Base-by-base conservation (phyloP, 495 filamentous ascomycete species). In the Penicillium antarcticum region DNA sequence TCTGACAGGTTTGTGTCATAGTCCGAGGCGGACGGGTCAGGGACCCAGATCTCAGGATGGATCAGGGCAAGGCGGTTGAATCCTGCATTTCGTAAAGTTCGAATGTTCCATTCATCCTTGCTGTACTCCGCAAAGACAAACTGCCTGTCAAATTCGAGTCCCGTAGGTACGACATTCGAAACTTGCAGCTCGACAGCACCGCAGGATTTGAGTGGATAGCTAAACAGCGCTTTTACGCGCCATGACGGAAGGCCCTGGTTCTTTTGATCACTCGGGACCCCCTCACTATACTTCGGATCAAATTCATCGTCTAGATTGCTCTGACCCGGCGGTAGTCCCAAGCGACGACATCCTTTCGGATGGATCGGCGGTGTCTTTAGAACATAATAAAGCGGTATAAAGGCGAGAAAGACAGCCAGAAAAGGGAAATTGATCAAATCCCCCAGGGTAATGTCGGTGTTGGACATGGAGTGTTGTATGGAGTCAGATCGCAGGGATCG, bases 121-220 rank as follows among this genome's bases (percentile, higher is more conserved):
- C 24, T 45, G 6, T 85, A 74, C 64, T 90, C 84, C 1, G 86
- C 88, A 57, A 96, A 89, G 42, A 81, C 87, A 75, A 91, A 96
- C 56, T 89, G 82, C 1, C 92, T 85, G 66, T 97, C 92, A 65
- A 86, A 87, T 64, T 87, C 77, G 39, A 97, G 76, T 3, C 92
- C 92, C 13, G 82, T 84, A 5, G 80, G 63, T 23, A 91, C 69
- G 4, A 95, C 78, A 42, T 83, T 81, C 37, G 81, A 83, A 44
- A 74, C 60, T 45, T 79, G 70, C 44, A 96, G 62, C 68, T 96
- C 89, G 16, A 96, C 83, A 12, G 86, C 88, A 53, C 78, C 75
- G 64, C 92, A 96, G 50, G 87, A 89, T 72, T 97, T 97, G 57
- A 96, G 72, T 0, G 92, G 92, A 65, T 92, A 95, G 35, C 89